Evolutionary conservation across 1,284 basidiomycete species (phyloP).

Genomic region (Takashimella koratensis): DNA sequence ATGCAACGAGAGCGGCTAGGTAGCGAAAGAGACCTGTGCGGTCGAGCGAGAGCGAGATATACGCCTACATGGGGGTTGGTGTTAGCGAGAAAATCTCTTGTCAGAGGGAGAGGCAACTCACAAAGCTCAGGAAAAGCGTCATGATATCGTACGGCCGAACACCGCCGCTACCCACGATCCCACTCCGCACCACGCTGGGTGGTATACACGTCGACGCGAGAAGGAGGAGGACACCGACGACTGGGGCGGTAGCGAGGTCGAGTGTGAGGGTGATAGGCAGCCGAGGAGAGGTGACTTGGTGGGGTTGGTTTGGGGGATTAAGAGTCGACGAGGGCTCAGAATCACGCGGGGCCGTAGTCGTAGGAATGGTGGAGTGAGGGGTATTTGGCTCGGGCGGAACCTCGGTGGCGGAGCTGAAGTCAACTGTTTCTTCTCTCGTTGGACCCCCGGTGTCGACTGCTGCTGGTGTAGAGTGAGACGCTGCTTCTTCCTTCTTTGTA

Average conservation of each 20-base stretch:
- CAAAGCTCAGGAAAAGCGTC: constrained; percentile 82
- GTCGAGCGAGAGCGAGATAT: constrained; percentile 90
- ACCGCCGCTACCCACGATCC: constrained; percentile 60
- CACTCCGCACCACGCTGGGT: constrained; percentile 61
- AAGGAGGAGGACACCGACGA: constrained; percentile 71
- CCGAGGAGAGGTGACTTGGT: background rate
- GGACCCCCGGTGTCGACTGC: too few species aligned
- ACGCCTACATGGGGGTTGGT: constrained; percentile 56
- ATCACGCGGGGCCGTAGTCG: too few species aligned
- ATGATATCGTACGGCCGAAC: constrained; percentile 90
- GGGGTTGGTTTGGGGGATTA: too few species aligned
- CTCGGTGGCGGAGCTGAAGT: too few species aligned
- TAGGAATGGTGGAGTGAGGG: too few species aligned
- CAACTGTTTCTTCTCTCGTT: too few species aligned
- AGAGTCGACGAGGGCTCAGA: too few species aligned
- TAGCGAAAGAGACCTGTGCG: constrained; percentile 76
- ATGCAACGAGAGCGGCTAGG: constrained; percentile 81
- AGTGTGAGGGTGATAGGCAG: constrained; percentile 45
- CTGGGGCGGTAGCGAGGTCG: constrained; percentile 70
- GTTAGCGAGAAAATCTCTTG: background rate
- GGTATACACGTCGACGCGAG: constrained; percentile 72
- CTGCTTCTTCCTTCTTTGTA: too few species aligned
- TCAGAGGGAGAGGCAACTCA: constrained; percentile 29
- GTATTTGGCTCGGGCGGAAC: too few species aligned
- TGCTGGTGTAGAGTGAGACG: too few species aligned